Base-by-base conservation (phyloP, 495 filamentous ascomycete species). In the Aspergillus sclerotiicarbonarius region DNA sequence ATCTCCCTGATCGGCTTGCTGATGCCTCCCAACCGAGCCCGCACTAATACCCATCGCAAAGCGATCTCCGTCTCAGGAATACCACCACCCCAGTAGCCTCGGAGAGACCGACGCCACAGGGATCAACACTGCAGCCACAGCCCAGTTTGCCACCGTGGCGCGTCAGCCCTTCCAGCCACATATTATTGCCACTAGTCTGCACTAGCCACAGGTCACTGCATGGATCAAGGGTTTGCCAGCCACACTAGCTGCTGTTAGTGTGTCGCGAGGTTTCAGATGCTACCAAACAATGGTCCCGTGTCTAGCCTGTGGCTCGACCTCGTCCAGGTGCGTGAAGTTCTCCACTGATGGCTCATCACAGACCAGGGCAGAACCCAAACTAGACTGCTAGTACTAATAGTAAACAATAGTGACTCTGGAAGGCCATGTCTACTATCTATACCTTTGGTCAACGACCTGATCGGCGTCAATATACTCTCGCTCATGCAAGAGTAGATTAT, bases 151-250 rank as follows among this genome's bases (percentile, higher is more conserved):
- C 47, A 50, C 47, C 29, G 47, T 50, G 47, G 47, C 47, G 29
- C 47, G 18, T 18, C 31, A 10, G 15, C 47, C 18, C 8, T 16
- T 32, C 19, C 25, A 50, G 47, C 47, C 19, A 50, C 12, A 49
- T 1, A 6, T 49, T 50, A 50, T 50, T 50, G 47, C 47, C 47
- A 50, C 47, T 50, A 50, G 47, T 50, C 13, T 7, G 29, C 29
- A 50, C 47, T 50, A 50, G 47, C 47, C 47, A 50, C 47, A 50
- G 8, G 4, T 32, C 13, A 50, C 15, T 50, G 47, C 47, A 50
- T 50, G 47, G 10, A 16, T 50, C 31, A 16, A 16, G 31, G 25
- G 29, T 15, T 50, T 50, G 37, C 33, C 3, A 41, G 37, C 37
- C 13, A 41, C 37, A 41, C 37, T 41, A 41, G 37, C 37, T 41